phyloP scores from a whole-genome alignment of 2,329 filamentous ascomycete species.

The Colletotrichum navitas region DNA sequence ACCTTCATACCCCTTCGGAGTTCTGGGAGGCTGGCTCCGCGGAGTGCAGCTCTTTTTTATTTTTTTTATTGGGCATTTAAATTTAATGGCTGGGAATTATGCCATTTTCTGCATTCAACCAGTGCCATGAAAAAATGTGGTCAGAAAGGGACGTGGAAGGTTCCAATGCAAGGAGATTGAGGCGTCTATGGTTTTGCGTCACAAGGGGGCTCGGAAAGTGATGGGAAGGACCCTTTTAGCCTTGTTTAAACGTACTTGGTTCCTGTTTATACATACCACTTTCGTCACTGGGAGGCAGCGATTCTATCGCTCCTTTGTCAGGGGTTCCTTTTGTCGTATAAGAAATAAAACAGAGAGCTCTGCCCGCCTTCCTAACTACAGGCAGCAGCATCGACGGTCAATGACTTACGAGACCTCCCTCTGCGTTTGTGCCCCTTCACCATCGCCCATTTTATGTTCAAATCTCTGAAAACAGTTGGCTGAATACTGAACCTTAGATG shows the following conservation, averaged over 20 bases:
- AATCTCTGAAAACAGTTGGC: not conserved
- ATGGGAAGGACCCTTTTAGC: constrained; percentile 17
- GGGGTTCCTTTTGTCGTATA: constrained; percentile 32
- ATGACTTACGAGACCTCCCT: not conserved
- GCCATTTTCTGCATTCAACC: constrained; percentile 39
- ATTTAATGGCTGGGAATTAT: constrained; percentile 31
- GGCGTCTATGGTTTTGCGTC: not conserved
- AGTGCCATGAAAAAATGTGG: constrained; percentile 8
- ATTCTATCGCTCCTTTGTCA: not conserved
- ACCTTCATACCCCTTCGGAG: constrained; percentile 42
- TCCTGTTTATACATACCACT: constrained; percentile 38
- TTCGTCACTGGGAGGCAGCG: constrained; percentile 11
- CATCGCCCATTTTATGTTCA: not conserved
- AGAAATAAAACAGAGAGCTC: constrained; percentile 4
- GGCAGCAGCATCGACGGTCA: constrained; percentile 7
- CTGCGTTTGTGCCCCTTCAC: not conserved
- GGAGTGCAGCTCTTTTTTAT: constrained; percentile 32
- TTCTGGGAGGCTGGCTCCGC: constrained; percentile 40
- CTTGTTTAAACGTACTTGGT: constrained; percentile 39
- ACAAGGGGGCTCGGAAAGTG: constrained; percentile 4
- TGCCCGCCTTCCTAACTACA: constrained; percentile 1
- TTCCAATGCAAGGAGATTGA: constrained; percentile 11
- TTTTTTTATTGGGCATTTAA: constrained; percentile 35
- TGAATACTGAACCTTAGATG: not conserved
- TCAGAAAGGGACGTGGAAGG: constrained; percentile 3